Conservation (phyloP, 768 basidiomycete genomes). For the Boletus barrowsii region DNA sequence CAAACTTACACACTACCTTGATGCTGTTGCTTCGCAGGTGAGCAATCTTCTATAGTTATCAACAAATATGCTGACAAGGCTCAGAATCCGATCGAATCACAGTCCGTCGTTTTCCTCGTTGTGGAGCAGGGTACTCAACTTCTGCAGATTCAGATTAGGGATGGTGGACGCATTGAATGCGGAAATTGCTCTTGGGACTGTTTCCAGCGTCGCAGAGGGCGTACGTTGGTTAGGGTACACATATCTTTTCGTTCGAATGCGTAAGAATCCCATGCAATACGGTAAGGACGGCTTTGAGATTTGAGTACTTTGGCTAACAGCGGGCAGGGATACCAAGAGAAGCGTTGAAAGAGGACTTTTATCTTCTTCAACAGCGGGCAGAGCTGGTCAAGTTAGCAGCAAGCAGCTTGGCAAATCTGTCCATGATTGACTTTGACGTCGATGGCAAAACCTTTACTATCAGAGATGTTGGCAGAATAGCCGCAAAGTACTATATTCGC, state of each 20-base stretch:
- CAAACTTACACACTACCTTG: conserved; percentile 86
- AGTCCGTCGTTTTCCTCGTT: conserved; percentile 45
- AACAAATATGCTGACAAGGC: not conserved
- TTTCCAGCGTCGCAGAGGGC: conserved; percentile 80
- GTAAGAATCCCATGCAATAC: conserved; percentile 83
- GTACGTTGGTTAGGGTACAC: conserved; percentile 97
- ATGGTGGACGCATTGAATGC: conserved; percentile 92
- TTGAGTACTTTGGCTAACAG: not conserved
- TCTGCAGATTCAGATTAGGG: conserved; percentile 68
- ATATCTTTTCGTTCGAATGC: conserved; percentile 94
- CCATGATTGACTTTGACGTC: conserved; percentile 81
- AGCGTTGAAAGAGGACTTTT: conserved; percentile 64
- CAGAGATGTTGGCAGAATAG: conserved; percentile 93
- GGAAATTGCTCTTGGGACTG: conserved; percentile 92
- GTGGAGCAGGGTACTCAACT: not conserved
- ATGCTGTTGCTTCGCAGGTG: conserved; percentile 85
- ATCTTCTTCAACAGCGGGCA: conserved; percentile 64
- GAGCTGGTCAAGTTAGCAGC: conserved; percentile 69
- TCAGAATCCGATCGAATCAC: conserved; percentile 94
- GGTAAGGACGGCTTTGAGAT: conserved; percentile 41
- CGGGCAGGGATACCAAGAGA: conserved; percentile 70
- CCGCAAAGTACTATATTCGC: conserved; percentile 94
- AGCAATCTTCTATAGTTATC: conserved; percentile 12
- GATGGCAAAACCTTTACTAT: conserved; percentile 57
- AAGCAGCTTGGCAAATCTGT: conserved; percentile 56